phyloP scores from a whole-genome alignment of 2,329 filamentous ascomycete genomes.

The Epichloe gansuensis region DNA sequence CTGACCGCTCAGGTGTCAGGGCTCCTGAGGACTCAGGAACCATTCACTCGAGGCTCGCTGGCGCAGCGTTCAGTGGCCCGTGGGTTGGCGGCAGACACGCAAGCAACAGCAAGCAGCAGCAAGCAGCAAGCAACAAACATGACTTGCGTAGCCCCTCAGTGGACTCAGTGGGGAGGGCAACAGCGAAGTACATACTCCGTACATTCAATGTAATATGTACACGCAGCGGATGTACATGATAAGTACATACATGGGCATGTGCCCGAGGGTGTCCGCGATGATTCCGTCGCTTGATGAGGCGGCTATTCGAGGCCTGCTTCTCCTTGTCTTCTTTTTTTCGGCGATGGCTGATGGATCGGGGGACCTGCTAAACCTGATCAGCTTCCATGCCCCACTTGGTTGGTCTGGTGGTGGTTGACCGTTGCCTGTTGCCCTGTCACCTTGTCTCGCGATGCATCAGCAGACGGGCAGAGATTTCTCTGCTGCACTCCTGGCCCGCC shows the following conservation, averaged over 20 bases:
- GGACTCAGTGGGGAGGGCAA: background rate
- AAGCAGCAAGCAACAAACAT: slow-evolving; percentile 1
- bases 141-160: slow-evolving; percentile 3
- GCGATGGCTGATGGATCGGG: slow-evolving; percentile 3
- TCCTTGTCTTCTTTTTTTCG: slow-evolving; percentile 4
- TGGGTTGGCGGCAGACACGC: background rate
- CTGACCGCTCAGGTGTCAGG: slow-evolving; percentile 16
- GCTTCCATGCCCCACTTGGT: slow-evolving; percentile 1
- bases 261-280: slow-evolving; percentile 2
- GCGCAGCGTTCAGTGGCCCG: background rate
- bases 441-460: slow-evolving; percentile 9
- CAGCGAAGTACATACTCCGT: too few relatives aligned
- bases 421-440: slow-evolving; percentile 5
- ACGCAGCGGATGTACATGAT: too few relatives aligned
- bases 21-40: slow-evolving; percentile 8
- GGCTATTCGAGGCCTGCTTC: slow-evolving; percentile 22
- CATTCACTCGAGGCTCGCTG: slow-evolving; percentile 7
- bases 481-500: slow-evolving; percentile 1
- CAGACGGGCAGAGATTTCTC: slow-evolving; percentile 13
- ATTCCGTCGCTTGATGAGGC: slow-evolving; percentile 9
- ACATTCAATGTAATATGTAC: too few relatives aligned
- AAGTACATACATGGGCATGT: background rate
- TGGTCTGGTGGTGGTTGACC: slow-evolving; percentile 3
- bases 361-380: slow-evolving; percentile 7
- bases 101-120: background rate